These are phyloP conservation scores for Gaultheria prostrata DNA, from an alignment of 148 eudicot genomes.

Conservation along the genomic window DNA sequence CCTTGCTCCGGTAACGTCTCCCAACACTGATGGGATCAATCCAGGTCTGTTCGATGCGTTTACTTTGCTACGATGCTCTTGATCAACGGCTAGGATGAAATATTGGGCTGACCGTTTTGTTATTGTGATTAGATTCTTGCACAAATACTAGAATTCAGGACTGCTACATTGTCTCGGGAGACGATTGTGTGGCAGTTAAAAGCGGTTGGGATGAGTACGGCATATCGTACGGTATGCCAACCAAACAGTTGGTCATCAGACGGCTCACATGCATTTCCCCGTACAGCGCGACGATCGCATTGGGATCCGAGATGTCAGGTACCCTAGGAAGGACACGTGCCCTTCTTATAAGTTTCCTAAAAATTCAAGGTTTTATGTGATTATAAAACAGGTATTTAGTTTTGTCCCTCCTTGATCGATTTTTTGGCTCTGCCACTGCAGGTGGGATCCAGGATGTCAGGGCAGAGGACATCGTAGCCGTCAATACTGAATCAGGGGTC, in stretches of 20 bases:
- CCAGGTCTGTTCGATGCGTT: constrained; percentile 50
- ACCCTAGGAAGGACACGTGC: not conserved
- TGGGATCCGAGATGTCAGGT: constrained; percentile 91
- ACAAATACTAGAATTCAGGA: constrained; percentile 73
- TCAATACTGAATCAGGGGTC: constrained; percentile 73
- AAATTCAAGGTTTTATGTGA: not conserved
- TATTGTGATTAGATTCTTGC: constrained; percentile 59
- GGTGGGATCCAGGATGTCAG: constrained; percentile 82
- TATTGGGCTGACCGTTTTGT: not conserved
- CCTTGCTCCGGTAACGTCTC: constrained; percentile 66
- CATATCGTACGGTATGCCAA: constrained; percentile 70
- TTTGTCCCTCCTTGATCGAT: not conserved
- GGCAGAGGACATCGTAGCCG: constrained; percentile 67
- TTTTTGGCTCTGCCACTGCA: not conserved
- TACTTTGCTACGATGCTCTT: no score
- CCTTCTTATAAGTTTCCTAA: not conserved
- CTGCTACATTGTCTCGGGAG: constrained; percentile 79
- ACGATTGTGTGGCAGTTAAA: constrained; percentile 84
- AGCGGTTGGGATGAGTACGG: constrained; percentile 98
- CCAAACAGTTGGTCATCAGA: constrained; percentile 60
- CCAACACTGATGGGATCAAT: constrained; percentile 91
- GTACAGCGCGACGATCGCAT: constrained; percentile 76
- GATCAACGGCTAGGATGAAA: not conserved
- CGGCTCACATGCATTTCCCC: constrained; percentile 83
- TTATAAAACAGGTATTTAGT: not conserved